These are phyloP conservation scores for Kwoniella pini DNA, from an alignment of 768 basidiomycete species.

Conservation along the genomic window DNA sequence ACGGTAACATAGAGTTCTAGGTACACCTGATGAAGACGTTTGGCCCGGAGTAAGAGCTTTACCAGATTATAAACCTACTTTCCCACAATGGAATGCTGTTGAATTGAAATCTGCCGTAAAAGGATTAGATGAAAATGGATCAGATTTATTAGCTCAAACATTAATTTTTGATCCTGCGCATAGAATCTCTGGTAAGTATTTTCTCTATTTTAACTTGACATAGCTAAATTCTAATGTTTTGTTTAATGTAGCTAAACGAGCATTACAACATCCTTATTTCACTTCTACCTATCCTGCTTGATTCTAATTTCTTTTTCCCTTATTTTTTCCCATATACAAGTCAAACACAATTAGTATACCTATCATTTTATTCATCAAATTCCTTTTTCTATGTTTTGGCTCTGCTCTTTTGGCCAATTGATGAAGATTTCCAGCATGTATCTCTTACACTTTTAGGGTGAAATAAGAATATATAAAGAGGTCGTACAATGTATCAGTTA, in stretches of 20 bases:
- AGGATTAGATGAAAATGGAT: conserved; percentile 71
- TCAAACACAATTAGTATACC: too few relatives aligned
- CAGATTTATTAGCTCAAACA: conserved; percentile 75
- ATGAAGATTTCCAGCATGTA: background rate
- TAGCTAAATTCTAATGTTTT: conserved; percentile 59
- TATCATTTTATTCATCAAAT: too few relatives aligned
- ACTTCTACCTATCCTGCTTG: conserved; percentile 14
- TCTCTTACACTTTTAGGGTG: too few relatives aligned
- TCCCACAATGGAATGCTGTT: conserved; percentile 88
- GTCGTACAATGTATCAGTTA: background rate
- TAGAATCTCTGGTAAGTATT: conserved; percentile 78
- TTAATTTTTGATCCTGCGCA: conserved; percentile 86
- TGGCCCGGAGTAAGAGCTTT: conserved; percentile 89
- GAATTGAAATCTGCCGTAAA: conserved; percentile 70
- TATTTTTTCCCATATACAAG: too few relatives aligned
- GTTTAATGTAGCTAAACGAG: conserved; percentile 61
- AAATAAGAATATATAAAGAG: background rate
- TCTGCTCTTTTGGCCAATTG: background rate
- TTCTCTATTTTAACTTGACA: background rate
- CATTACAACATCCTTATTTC: conserved; percentile 60
- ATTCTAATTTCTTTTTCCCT: background rate
- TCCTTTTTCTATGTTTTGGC: background rate
- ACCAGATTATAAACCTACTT: conserved; percentile 94
- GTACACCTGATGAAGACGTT: conserved; percentile 83
- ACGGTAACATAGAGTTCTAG: conserved; percentile 71